These are phyloP conservation scores for Candida glucosophila DNA, from an alignment of 1,139 yeast species.

Conservation along the genomic window DNA sequence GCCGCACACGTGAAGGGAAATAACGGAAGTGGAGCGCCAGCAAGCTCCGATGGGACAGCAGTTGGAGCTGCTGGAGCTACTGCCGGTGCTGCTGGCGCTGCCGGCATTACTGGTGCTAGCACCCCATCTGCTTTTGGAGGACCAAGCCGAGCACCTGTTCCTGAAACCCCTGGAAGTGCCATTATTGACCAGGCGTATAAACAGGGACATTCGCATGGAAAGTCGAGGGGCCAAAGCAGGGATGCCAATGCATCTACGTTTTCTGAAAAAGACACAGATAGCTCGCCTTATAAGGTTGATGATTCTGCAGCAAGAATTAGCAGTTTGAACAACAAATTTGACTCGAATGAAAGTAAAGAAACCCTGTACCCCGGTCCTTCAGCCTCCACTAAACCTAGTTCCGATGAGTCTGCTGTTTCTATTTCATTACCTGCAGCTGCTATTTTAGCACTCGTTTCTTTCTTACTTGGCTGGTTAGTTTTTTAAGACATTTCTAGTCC, in stretches of 20 bases:
- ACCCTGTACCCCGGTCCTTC: slow-evolving; percentile 2
- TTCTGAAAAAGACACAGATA: slow-evolving; percentile 17
- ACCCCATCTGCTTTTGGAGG: slow-evolving; percentile 5
- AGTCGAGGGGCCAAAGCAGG: slow-evolving; percentile 5
- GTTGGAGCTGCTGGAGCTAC: slow-evolving; percentile 11
- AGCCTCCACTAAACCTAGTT: slow-evolving; percentile 3
- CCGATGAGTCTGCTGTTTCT: too few species aligned
- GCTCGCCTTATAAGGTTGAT: slow-evolving; percentile 17
- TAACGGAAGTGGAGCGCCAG: slow-evolving; percentile 8
- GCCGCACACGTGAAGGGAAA: slow-evolving; percentile 7
- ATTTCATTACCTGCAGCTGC: slow-evolving; percentile 49
- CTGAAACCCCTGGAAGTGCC: slow-evolving; percentile 11
- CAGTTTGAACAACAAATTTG: slow-evolving; percentile 36
- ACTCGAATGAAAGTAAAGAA: slow-evolving; percentile 11
- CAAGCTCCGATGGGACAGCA: too few species aligned
- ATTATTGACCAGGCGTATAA: slow-evolving; percentile 2
- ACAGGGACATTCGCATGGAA: slow-evolving; percentile 7
- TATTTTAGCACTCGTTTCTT: slow-evolving; percentile 44
- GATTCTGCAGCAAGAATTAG: slow-evolving; percentile 34
- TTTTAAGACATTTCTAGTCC: slow-evolving; percentile 22
- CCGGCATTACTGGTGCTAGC: slow-evolving; percentile 2
- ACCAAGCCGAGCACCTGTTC: slow-evolving; percentile 10
- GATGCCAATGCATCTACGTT: slow-evolving; percentile 9
- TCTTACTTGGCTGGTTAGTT: slow-evolving; percentile 53
- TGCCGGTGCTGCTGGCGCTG: slow-evolving; percentile 8